Evolutionary conservation across 495 filamentous ascomycete species (phyloP), one percentile per base, ranked within the genome.

Genomic region (Chaetomium fimeti): DNA sequence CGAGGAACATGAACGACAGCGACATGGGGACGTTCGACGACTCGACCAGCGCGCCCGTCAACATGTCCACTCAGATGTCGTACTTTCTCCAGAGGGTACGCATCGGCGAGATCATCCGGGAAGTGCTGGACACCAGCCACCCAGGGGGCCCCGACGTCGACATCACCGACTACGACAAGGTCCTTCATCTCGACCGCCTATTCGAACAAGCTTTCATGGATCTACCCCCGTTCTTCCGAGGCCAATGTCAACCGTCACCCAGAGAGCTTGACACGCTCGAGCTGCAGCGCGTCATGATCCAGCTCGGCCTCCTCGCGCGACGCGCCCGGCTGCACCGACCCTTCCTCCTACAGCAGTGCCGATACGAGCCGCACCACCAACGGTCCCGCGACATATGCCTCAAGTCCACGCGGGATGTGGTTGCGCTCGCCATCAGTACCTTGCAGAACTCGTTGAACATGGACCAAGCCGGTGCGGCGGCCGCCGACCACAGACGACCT

Each of bases 81-180:
- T 83, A 79, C 59, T 74, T 71, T 29, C 60, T 84, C 15, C 77
- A 80, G 40, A 66, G 81, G 51, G 79, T 79, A 49, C 78, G 76
- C 32, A 66, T 84, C 2, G 75, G 72, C 6, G 81, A 83, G 40
- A 65, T 82, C 15, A 77, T 75, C 58, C 77, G 79, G 20, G 73
- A 74, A 24, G 68, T 81, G 4, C 71, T 74, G 20, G 83, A 85
- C 61, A 48, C 63, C 29, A 65, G 67, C 13, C 62, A 57, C 13
- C 60, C 61, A 1, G 59, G 53, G 15, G 28, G 54, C 18, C 49
- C 57, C 15, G 66, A 71, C 13, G 59, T 68, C 18, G 66, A 71
- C 12, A 52, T 66, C 9, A 57, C 63, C 5, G 56, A 65, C 22
- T 69, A 67, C 51, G 43, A 66, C 20, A 55, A 54, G 0, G 58